phyloP scores from a whole-genome alignment of 2,329 filamentous ascomycete species.

The Coniochaeta pulveracea region DNA sequence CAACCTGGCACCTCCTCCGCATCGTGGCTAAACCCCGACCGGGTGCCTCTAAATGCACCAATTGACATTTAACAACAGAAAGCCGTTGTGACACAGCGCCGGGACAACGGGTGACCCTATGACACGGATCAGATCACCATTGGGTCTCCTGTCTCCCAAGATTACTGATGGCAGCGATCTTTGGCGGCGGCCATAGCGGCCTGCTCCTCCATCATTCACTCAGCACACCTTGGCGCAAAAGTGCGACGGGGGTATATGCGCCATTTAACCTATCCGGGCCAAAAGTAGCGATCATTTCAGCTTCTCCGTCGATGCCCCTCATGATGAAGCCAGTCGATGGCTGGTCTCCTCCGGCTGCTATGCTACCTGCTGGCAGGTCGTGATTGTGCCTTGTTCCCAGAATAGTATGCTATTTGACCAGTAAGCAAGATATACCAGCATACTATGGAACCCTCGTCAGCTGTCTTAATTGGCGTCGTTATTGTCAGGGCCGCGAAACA shows the following conservation, averaged over 20 bases:
- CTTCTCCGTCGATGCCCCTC: slow-evolving; percentile 2
- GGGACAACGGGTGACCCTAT: slow-evolving; percentile 14
- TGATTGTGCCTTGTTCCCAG: neutral
- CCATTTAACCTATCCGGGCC: slow-evolving; percentile 4
- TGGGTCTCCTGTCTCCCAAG: slow-evolving; percentile 8
- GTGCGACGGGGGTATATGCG: slow-evolving; percentile 2
- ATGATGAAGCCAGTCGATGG: slow-evolving; percentile 18
- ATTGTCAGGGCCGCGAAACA: slow-evolving; percentile 3
- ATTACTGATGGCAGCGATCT: slow-evolving; percentile 5
- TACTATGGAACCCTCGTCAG: too few species aligned
- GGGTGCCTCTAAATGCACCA: slow-evolving; percentile 14
- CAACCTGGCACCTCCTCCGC: slow-evolving; percentile 6
- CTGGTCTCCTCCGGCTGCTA: neutral
- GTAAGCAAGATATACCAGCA: too few species aligned
- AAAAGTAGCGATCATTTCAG: slow-evolving; percentile 6
- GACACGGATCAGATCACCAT: slow-evolving; percentile 10
- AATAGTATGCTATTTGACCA: neutral
- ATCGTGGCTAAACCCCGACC: slow-evolving; percentile 16
- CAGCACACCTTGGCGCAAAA: neutral
- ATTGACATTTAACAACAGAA: too few species aligned
- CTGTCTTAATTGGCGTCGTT: neutral
- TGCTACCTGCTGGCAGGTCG: neutral
- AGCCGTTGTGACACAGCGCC: slow-evolving; percentile 16
- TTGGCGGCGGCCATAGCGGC: too few species aligned
- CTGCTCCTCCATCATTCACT: neutral